Conservation (phyloP, 1,139 yeast species). For the Magnusiomyces tetraspermus region DNA sequence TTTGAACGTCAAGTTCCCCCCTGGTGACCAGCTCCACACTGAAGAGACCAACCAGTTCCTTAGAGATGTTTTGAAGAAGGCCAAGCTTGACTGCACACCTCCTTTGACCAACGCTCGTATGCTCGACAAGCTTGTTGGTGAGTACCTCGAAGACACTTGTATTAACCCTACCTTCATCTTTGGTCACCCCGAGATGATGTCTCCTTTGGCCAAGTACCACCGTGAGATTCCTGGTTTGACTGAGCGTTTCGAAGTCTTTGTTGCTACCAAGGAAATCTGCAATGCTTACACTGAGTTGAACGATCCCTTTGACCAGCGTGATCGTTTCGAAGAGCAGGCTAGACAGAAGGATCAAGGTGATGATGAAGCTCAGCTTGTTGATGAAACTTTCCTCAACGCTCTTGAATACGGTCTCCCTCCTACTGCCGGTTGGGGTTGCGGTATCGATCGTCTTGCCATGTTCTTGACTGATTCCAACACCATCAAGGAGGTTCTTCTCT, state of each 20-base stretch:
- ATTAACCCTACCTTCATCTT: conserved; percentile 96
- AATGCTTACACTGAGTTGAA: conserved; percentile 98
- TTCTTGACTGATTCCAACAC: conserved; percentile 94
- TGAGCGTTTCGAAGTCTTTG: conserved; percentile 97
- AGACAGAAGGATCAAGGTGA: conserved; percentile 98
- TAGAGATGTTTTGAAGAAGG: conserved; percentile 65
- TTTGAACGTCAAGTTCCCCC: conserved; percentile 82
- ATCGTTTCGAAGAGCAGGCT: conserved; percentile 97
- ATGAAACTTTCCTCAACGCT: conserved; percentile 95
- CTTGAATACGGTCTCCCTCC: conserved; percentile 98
- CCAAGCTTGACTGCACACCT: conserved; percentile 86
- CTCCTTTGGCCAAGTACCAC: conserved; percentile 95
- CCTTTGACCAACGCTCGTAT: conserved; percentile 97
- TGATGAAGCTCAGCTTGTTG: conserved; percentile 95
- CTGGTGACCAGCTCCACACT: conserved; percentile 92
- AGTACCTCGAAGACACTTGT: conserved; percentile 73
- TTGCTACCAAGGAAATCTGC: conserved; percentile 96
- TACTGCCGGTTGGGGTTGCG: conserved; percentile 99
- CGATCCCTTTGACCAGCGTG: conserved; percentile 97
- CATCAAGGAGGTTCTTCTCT: conserved; percentile 91
- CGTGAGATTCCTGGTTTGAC: conserved; percentile 88
- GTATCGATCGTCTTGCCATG: conserved; percentile 97
- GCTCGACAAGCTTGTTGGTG: conserved; percentile 97
- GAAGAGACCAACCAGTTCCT: conserved; percentile 88
- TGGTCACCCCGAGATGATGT: conserved; percentile 99